A percentile compares a stretch with the other conserved stretches of the same genome.
Conservation (phyloP, 73 alveolate species). For the Uronychia binucleata region DNA sequence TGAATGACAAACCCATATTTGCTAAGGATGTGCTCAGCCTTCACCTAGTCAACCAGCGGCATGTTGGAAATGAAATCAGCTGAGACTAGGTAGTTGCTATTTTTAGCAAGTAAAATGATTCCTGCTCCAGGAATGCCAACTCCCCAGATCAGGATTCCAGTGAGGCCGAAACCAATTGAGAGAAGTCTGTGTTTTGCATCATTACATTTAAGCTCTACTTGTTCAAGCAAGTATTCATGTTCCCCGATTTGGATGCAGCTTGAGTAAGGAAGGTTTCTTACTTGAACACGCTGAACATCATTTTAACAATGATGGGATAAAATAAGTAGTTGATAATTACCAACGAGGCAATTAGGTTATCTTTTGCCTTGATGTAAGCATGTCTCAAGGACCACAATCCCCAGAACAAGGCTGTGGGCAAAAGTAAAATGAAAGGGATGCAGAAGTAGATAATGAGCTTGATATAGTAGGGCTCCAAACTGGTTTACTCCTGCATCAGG, state of each 20-base stretch:
- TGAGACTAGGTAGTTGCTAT: slow-evolving; percentile 11
- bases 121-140: slow-evolving; percentile 60
- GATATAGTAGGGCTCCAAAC: neutral
- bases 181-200: slow-evolving; percentile 10
- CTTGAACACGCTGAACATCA: slow-evolving; percentile 41
- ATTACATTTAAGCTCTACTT: slow-evolving; percentile 30
- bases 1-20: slow-evolving; percentile 39
- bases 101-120: slow-evolving; percentile 19
- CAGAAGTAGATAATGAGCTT: slow-evolving; percentile 6
- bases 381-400: neutral
- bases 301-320: slow-evolving; percentile 57
- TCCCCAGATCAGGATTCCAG: slow-evolving; percentile 60
- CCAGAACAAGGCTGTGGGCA: neutral
- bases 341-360: slow-evolving; percentile 29
- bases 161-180: slow-evolving; percentile 30
- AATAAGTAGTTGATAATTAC: slow-evolving; percentile 47
- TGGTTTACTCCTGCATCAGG: slow-evolving; percentile 33
- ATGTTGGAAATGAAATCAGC: neutral
- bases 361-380: neutral
- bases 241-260: slow-evolving; percentile 48
- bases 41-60: neutral
- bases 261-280: neutral
- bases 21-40: neutral
- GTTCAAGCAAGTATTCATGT: slow-evolving; percentile 12
- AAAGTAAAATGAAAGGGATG: neutral